Evolutionary conservation across 345 rosid genomes (phyloP), one percentile per base, ranked within the genome.

Genomic region (Lepidium sativum): DNA sequence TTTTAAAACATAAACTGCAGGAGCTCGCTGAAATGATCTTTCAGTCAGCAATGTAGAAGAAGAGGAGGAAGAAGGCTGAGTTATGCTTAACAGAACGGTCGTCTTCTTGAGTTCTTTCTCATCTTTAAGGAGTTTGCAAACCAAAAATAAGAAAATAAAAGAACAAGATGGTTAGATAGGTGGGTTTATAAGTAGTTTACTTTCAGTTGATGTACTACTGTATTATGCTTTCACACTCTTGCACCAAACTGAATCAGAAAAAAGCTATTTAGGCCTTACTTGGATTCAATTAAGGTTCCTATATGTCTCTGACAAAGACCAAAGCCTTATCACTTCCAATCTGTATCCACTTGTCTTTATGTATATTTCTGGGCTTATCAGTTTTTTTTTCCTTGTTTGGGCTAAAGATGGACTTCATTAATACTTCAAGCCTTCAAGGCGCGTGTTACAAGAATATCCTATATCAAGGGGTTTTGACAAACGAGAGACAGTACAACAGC

Each of bases 21-120:
- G 98, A 92, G 67, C 92, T 90, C 8, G 96, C 96, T 13, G 97
- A 94, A 86, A 87, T 94, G 97, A 78, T 94, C 31, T 87, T 94
- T 78, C 92, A 87, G 40, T 84, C 79, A 43, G 59, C 75, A 21
- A 37, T 75, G 38, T 75, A 75, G 61, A 20, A 45, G 68, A 23
- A 58, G 54, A 29, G 39, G 48, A 32, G 43, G 69, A 18, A 48
- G 49, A 44, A 58, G 68, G 21, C 29, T 25, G 29, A 31, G 20
- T 16, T 17, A 42, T 51, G 42, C 40, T 61, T 31, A 20, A 2
- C 33, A 32, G 25, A 33, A 61, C 43, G n/a, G 18, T 45, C 43
- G 27, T 18, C 39, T 48, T 61, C 33, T 61, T 54, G 21, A 34
- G 25, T 50, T 54, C 27, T 47, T 31, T 54, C 32, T 44, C 17